These are phyloP conservation scores for Staphylotrichum tortipilum DNA, from an alignment of 495 filamentous ascomycete species.

Conservation along the genomic window DNA sequence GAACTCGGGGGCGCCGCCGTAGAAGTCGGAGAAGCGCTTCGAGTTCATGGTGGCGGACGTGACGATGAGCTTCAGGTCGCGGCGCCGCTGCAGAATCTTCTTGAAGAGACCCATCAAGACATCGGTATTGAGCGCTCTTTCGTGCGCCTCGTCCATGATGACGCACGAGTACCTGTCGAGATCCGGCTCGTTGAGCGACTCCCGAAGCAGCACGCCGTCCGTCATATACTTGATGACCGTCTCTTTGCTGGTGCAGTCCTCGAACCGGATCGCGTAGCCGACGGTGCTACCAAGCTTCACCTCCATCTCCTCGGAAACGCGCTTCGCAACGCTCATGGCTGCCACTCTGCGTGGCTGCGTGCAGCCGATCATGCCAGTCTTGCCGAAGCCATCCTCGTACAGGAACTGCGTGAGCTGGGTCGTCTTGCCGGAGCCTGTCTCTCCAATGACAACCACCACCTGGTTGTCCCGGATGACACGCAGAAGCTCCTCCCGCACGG, in stretches of 20 bases:
- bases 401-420: conserved; percentile 95
- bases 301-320: conserved; percentile 98
- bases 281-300: conserved; percentile 83
- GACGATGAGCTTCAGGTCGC: conserved; percentile 93
- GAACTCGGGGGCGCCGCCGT: conserved; percentile 94
- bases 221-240: conserved; percentile 99
- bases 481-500: conserved; percentile 90
- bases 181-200: conserved; percentile 84
- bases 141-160: conserved; percentile 99
- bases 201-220: conserved; percentile 88
- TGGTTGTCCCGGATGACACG: conserved; percentile 95
- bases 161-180: conserved; percentile 96
- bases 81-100: conserved; percentile 81
- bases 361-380: conserved; percentile 82
- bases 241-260: conserved; percentile 92
- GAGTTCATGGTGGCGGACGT: conserved; percentile 99
- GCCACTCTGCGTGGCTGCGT: conserved; percentile 93
- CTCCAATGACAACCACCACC: conserved; percentile 91
- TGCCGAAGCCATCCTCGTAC: conserved; percentile 86
- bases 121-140: conserved; percentile 93
- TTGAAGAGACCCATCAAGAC: conserved; percentile 97
- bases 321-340: conserved; percentile 97
- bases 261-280: conserved; percentile 97
- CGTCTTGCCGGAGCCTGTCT: conserved; percentile 94
- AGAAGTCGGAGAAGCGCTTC: conserved; percentile 92